Base-by-base conservation (phyloP, 179 eudicot species). In the Actinidia chinensis region DNA sequence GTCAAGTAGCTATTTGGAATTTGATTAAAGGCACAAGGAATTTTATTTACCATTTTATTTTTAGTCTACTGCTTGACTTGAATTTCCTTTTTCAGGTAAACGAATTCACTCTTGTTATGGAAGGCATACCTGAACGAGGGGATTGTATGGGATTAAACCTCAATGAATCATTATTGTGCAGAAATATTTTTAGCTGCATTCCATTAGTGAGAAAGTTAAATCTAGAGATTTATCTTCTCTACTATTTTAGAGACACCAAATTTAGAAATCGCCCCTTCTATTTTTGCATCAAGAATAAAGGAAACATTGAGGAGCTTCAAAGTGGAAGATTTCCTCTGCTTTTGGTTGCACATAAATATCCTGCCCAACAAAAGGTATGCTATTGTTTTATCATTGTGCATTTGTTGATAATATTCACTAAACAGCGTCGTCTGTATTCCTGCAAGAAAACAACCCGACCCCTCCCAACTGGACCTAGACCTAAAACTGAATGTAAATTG, bases 291-390 rank as follows among this genome's bases (percentile, higher is more conserved):
- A 75, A 79, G 75, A 76, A 59, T 70, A 73, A 79, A 43, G 81
- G 59, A 51, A 67, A 74, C 67, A 69, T 79, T 71, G 73, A 78
- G 76, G 84, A 84, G 73, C 83, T 87, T 87, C 86, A 87, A 54
- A 71, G 79, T 84, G 99, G 97, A 83, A 82, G 74, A 66, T 93
- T 83, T 88, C 97, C 93, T 86, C 55, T 95, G 78, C 84, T 95
- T 70, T 73, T 58, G 78, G 70, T 95, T 54, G 77, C 84, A 63
- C 98, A 95, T 85, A 95, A 84, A 80, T 95, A 88, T 81, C 98
- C 94, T 15, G 10, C 82, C 56, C 88, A 83, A 80, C 87, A 89
- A 55, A 85, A 88, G 93, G 98, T 93, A 84, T 81, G 83, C 58
- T 79, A 61, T 77, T 12, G 55, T 69, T 55, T 9, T 59, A 17